phyloP scores from a whole-genome alignment of 2,329 filamentous ascomycete species.

The Cladosporium sphaerospermum region DNA sequence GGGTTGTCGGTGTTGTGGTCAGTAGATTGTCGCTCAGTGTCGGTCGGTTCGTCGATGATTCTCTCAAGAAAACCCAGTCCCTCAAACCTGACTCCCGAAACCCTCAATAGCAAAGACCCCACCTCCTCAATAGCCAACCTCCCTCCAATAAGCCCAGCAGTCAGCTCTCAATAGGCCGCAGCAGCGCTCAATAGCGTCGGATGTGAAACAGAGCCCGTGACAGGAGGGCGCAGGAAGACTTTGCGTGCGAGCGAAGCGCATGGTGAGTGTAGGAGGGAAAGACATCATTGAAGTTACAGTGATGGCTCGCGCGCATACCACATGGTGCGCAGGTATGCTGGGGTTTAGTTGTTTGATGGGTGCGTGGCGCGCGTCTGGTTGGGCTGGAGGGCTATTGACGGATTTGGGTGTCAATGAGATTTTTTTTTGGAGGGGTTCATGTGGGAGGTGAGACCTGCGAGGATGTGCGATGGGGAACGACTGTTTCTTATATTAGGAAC shows the following conservation, averaged over 20 bases:
- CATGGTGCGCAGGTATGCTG: not conserved
- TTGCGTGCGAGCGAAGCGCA: too few species aligned
- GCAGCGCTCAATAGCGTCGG: conserved; percentile 9
- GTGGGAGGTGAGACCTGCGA: not conserved
- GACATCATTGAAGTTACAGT: not conserved
- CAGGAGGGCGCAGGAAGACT: not conserved
- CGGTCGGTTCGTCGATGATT: not conserved
- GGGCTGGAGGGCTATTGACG: conserved; percentile 11
- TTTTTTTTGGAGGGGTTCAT: conserved; percentile 8
- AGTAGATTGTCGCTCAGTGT: too few species aligned
- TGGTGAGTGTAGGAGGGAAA: not conserved
- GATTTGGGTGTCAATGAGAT: conserved; percentile 26
- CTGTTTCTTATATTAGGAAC: too few species aligned
- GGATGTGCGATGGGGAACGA: too few species aligned
- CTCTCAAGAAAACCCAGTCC: not conserved
- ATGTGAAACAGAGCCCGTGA: conserved; percentile 12
- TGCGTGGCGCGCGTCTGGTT: not conserved
- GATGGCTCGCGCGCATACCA: not conserved
- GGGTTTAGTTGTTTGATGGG: not conserved
- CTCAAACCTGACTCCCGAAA: conserved; percentile 17
- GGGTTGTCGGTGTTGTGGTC: too few species aligned
- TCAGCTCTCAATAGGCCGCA: conserved; percentile 20
- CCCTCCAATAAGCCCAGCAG: conserved; percentile 19
- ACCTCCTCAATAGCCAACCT: conserved; percentile 20
- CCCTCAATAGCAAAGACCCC: conserved; percentile 18